phyloP scores from a whole-genome alignment of 1,284 basidiomycete species.

The Caloboletus inedulis region DNA sequence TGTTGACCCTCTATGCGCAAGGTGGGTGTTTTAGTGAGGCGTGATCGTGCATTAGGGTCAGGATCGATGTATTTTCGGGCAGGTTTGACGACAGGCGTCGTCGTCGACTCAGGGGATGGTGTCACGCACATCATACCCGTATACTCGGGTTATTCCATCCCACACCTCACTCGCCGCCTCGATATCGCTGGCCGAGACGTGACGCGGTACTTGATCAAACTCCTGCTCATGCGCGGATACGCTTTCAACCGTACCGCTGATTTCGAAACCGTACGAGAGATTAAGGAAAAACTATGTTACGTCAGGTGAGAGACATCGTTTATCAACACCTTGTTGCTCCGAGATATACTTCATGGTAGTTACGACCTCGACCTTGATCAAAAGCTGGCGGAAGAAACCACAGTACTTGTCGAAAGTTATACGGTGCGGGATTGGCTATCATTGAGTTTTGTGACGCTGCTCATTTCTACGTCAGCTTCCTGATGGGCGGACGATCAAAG shows the following conservation, averaged over 20 bases:
- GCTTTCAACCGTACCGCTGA: constrained; percentile 99
- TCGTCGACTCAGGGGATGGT: constrained; percentile 98
- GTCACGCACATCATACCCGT: constrained; percentile 99
- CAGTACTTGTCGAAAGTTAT: constrained; percentile 93
- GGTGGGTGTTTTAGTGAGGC: constrained; percentile 52
- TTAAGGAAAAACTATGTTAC: constrained; percentile 99
- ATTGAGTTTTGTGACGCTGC: background rate
- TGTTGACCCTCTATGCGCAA: constrained; percentile 96
- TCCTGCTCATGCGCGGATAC: constrained; percentile 96
- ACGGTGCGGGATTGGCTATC: constrained; percentile 56
- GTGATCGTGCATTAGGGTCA: background rate
- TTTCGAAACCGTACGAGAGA: constrained; percentile 97
- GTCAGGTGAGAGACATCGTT: constrained; percentile 62
- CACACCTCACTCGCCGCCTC: constrained; percentile 89
- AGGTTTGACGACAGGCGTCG: constrained; percentile 98
- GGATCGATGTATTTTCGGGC: constrained; percentile 7
- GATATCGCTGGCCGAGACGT: constrained; percentile 99
- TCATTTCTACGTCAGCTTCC: constrained; percentile 63
- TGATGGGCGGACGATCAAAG: constrained; percentile 95
- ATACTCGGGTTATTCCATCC: constrained; percentile 94
- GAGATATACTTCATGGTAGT: constrained; percentile 37
- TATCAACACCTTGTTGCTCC: background rate
- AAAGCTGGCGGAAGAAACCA: constrained; percentile 93
- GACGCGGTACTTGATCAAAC: constrained; percentile 97
- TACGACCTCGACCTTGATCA: constrained; percentile 97